phyloP scores from a whole-genome alignment of 2,329 filamentous ascomycete genomes.

The Alternaria viburni region DNA sequence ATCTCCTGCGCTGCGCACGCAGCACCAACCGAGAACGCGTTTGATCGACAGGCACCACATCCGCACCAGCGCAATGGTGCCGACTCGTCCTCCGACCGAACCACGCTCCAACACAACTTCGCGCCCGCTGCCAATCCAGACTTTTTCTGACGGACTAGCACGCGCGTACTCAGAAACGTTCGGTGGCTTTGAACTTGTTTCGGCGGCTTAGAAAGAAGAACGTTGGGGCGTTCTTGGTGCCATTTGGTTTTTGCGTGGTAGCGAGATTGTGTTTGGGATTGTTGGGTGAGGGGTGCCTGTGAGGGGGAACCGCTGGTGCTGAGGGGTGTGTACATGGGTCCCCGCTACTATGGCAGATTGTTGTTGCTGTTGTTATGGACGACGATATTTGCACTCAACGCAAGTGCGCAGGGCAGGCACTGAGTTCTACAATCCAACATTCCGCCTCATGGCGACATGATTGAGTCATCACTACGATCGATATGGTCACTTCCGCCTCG shows the following conservation, averaged over 20 bases:
- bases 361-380: background rate
- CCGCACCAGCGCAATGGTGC: constrained; percentile 2
- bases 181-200: background rate
- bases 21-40: constrained; percentile 3
- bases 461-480: background rate
- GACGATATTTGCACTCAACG: background rate
- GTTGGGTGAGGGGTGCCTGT: background rate
- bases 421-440: background rate
- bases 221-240: background rate
- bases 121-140: background rate
- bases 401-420: background rate
- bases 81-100: background rate
- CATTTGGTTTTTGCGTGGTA: background rate
- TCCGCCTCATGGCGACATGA: background rate
- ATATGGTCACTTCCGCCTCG: background rate
- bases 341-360: background rate
- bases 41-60: constrained; percentile 12
- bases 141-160: background rate
- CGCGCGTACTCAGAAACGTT: background rate
- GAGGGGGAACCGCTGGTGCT: background rate
- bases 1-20: background rate
- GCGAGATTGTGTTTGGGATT: background rate
- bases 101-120: background rate
- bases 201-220: background rate
- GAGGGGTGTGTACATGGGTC: background rate